Conservation (phyloP, 768 basidiomycete species). For the Auricularia sp. region DNA sequence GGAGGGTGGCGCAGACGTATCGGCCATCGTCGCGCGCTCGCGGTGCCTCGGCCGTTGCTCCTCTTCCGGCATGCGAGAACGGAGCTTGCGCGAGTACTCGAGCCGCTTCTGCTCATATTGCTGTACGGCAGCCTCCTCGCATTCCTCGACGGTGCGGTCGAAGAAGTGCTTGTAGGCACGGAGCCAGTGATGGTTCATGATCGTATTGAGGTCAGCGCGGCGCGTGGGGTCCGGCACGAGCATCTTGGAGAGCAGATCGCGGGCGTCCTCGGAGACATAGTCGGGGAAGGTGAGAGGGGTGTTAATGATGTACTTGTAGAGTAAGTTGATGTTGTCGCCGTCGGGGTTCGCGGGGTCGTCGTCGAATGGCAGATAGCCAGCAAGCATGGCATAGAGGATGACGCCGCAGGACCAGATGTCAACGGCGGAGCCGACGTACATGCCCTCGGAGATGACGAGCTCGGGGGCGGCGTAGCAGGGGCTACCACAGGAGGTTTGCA, state of each 20-base stretch:
- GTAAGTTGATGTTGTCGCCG: constrained; percentile 96
- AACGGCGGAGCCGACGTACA: constrained; percentile 94
- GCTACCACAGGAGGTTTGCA: constrained; percentile 96
- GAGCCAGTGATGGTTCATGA: constrained; percentile 90
- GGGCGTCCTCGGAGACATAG: constrained; percentile 75
- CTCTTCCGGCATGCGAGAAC: constrained; percentile 6
- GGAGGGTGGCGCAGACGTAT: neutral
- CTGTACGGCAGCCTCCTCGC: constrained; percentile 73
- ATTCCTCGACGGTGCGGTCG: constrained; percentile 59
- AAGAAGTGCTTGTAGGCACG: constrained; percentile 54
- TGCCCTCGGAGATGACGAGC: constrained; percentile 91
- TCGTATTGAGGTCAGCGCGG: constrained; percentile 61
- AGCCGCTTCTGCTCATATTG: constrained; percentile 77
- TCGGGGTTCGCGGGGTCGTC: constrained; percentile 98
- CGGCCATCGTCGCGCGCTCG: constrained; percentile 16
- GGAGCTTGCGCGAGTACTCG: constrained; percentile 76
- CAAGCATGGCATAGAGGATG: constrained; percentile 94
- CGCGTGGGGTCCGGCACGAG: constrained; percentile 84
- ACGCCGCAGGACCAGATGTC: constrained; percentile 98
- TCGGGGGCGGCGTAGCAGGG: constrained; percentile 99
- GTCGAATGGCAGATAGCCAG: constrained; percentile 97
- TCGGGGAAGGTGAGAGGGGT: constrained; percentile 97
- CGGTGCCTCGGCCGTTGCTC: constrained; percentile 22
- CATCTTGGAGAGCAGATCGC: constrained; percentile 82
- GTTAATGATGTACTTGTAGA: constrained; percentile 98